phyloP scores from a whole-genome alignment of 768 basidiomycete species.

The Pleurotus cornucopiae region DNA sequence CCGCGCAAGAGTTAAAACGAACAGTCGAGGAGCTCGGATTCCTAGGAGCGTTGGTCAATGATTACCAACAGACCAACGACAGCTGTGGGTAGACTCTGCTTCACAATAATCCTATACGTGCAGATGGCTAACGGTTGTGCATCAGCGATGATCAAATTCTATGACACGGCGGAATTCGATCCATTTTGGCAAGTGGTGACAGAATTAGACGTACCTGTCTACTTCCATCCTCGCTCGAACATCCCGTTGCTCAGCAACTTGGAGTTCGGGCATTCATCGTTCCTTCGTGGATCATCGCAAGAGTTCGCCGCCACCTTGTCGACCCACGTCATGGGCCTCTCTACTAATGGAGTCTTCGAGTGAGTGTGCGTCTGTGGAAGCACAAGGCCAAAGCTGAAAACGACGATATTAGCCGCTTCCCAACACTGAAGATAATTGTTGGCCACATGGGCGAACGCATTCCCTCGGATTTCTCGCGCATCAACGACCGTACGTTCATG shows the following conservation, averaged over 20 bases:
- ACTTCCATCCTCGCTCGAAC: conserved; percentile 32
- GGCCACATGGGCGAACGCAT: conserved; percentile 40
- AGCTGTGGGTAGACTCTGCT: too few species aligned
- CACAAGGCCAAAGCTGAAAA: too few species aligned
- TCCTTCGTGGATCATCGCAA: conserved; percentile 27
- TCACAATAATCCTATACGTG: conserved; percentile 25
- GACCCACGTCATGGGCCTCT: conserved; percentile 34
- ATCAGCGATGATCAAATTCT: conserved; percentile 30
- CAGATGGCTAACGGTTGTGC: too few species aligned
- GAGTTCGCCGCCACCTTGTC: conserved; percentile 35
- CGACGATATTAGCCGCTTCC: conserved; percentile 30
- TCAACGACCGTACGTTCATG: conserved; percentile 29
- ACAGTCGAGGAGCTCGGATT: conserved; percentile 36
- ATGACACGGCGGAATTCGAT: conserved; percentile 35
- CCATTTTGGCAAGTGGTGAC: conserved; percentile 34
- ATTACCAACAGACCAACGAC: conserved; percentile 37
- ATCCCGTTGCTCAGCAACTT: conserved; percentile 20
- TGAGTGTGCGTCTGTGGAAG: conserved; percentile 10
- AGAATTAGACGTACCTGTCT: conserved; percentile 33
- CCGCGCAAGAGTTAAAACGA: conserved; percentile 34
- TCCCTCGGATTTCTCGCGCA: conserved; percentile 35
- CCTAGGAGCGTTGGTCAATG: conserved; percentile 36
- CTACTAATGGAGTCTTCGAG: conserved; percentile 37
- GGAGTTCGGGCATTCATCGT: conserved; percentile 28
- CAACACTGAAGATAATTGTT: conserved; percentile 34